phyloP scores from a whole-genome alignment of 768 basidiomycete genomes.

The Coprinellus micaceus region DNA sequence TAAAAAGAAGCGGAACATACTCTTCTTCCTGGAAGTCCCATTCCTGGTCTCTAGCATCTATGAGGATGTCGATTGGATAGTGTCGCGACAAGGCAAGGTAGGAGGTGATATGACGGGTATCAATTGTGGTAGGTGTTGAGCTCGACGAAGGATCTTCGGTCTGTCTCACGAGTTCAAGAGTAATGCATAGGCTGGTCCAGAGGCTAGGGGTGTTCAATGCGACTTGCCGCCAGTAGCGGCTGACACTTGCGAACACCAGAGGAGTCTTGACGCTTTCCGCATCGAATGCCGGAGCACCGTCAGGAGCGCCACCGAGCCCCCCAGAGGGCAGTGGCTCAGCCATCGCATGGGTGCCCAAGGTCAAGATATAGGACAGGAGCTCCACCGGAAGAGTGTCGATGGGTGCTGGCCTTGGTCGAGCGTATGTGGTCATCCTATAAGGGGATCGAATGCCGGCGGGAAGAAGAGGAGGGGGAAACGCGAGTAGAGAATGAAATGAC shows the following conservation, averaged over 20 bases:
- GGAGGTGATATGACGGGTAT: constrained; percentile 35
- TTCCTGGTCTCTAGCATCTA: constrained; percentile 55
- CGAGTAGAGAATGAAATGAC: constrained; percentile 13
- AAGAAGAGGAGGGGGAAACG: constrained; percentile 12
- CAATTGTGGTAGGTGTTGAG: constrained; percentile 16
- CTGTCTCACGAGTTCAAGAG: constrained; percentile 31
- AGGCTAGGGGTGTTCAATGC: constrained; percentile 46
- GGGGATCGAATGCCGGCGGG: neutral
- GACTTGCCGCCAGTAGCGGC: constrained; percentile 50
- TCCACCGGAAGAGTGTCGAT: constrained; percentile 51
- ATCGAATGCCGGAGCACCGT: constrained; percentile 30
- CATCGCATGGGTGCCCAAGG: constrained; percentile 37
- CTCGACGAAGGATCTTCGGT: constrained; percentile 8
- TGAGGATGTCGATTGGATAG: constrained; percentile 50
- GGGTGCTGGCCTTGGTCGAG: constrained; percentile 16
- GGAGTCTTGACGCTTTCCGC: constrained; percentile 42
- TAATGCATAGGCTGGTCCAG: constrained; percentile 55
- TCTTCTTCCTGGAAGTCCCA: constrained; percentile 56
- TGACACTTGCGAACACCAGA: constrained; percentile 44
- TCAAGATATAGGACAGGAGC: constrained; percentile 54
- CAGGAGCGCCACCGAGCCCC: constrained; percentile 16
- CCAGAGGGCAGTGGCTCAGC: constrained; percentile 9
- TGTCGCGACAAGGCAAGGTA: constrained; percentile 46
- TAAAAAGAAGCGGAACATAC: constrained; percentile 25
- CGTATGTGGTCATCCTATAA: constrained; percentile 14